A percentile compares a stretch with the other conserved stretches of the same genome.
Evolutionary conservation across 345 rosid species (phyloP).

Genomic region (Eucalyptus rudis): DNA sequence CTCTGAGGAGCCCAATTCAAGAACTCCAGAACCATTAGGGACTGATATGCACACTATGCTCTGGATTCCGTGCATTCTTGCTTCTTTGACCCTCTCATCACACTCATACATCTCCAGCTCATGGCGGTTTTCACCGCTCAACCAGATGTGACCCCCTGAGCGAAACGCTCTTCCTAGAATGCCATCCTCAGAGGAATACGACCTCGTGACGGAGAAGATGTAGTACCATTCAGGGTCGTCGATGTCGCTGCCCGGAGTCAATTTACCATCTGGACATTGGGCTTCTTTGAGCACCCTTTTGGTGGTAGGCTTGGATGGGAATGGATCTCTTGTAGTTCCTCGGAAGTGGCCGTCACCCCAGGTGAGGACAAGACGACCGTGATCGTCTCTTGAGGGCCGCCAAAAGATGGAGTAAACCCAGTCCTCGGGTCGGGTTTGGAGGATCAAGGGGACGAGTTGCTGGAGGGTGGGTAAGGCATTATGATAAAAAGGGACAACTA

Average conservation of each 20-base stretch:
- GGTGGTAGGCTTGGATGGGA: not conserved
- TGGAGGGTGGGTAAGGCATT: not conserved
- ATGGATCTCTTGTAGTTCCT: not conserved
- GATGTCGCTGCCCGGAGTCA: not conserved
- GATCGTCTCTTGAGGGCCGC: not conserved
- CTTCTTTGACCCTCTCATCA: conserved; percentile 8
- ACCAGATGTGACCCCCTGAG: conserved; percentile 1
- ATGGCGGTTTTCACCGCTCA: not conserved
- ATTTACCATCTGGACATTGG: not conserved
- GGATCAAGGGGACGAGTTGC: not conserved
- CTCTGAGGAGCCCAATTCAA: conserved; percentile 10
- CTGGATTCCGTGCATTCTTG: not conserved
- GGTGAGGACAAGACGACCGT: not conserved
- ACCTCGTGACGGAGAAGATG: not conserved
- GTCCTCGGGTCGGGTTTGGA: not conserved
- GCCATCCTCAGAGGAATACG: not conserved
- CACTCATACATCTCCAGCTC: conserved; percentile 1
- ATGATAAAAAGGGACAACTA: not conserved
- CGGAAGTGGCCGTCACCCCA: conserved; percentile 7
- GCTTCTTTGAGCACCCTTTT: not conserved
- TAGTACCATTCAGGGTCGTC: conserved; percentile 2
- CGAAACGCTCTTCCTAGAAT: not conserved
- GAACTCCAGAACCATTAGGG: not conserved
- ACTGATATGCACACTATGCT: conserved; percentile 1
- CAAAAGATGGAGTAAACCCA: conserved; percentile 14